Percentiles rank a stretch among this genome's conserved stretches.
Evolutionary conservation across 164 flowering plant genomes (phyloP).

Genomic region (Amborella trichopoda): DNA sequence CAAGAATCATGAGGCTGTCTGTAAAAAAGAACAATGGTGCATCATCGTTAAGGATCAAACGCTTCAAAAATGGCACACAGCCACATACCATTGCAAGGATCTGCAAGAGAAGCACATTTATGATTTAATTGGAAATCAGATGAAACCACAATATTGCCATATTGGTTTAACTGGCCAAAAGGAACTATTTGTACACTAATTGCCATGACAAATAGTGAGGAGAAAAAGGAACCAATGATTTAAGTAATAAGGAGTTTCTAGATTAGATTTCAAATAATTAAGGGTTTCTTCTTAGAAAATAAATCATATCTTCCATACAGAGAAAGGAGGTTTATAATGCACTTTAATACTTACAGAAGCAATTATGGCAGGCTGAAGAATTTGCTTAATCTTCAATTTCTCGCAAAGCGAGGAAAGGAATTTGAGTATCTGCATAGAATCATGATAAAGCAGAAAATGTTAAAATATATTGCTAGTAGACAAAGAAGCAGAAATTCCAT

Average conservation of each 20-base stretch:
- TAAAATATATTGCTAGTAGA: too few relatives aligned
- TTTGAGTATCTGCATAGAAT: constrained; percentile 34
- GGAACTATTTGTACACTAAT: too few relatives aligned
- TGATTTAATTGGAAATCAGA: not conserved
- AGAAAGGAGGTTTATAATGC: too few relatives aligned
- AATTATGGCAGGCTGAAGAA: constrained; percentile 87
- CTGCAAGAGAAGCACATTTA: constrained; percentile 28
- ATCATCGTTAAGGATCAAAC: constrained; percentile 60
- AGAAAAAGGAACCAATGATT: too few relatives aligned
- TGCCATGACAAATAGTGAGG: too few relatives aligned
- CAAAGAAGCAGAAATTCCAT: too few relatives aligned
- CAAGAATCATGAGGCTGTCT: constrained; percentile 94
- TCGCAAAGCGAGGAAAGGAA: constrained; percentile 38
- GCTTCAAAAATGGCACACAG: constrained; percentile 61
- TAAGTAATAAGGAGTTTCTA: too few relatives aligned
- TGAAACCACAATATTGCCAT: not conserved
- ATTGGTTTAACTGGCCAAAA: too few relatives aligned
- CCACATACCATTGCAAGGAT: constrained; percentile 78
- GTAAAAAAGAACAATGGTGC: constrained; percentile 95
- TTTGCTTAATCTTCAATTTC: constrained; percentile 88
- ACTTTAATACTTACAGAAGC: constrained; percentile 88
- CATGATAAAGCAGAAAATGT: not conserved
- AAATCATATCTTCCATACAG: too few relatives aligned
- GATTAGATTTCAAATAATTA: too few relatives aligned
- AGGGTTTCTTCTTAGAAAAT: too few relatives aligned